Conservation (phyloP, 2,329 filamentous ascomycete genomes). For the Aspergillus jensenii region DNA sequence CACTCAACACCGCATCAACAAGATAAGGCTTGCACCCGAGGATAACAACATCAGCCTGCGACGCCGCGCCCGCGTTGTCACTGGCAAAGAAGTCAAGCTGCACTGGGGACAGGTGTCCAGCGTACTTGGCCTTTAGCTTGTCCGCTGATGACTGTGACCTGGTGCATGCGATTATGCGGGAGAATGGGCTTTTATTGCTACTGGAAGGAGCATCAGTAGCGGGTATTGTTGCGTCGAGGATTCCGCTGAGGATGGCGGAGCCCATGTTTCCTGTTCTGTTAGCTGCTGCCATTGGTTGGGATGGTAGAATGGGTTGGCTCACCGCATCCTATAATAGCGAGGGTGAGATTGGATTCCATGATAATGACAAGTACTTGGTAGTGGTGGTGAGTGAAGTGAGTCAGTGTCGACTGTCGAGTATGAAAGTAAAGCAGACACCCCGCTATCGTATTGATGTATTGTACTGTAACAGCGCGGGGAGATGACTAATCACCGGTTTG, state of each 20-base stretch:
- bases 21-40: slow-evolving; percentile 50
- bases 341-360: slow-evolving; percentile 12
- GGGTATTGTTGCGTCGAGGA: slow-evolving; percentile 27
- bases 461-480: no score
- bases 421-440: no score
- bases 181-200: background rate
- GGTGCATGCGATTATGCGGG: slow-evolving; percentile 42
- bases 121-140: slow-evolving; percentile 28
- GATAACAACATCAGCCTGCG: slow-evolving; percentile 42
- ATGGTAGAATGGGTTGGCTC: background rate
- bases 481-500: no score
- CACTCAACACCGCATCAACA: slow-evolving; percentile 37
- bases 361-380: background rate
- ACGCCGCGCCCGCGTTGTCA: slow-evolving; percentile 35
- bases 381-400: no score
- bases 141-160: slow-evolving; percentile 37
- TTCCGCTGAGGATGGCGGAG: slow-evolving; percentile 36
- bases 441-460: no score
- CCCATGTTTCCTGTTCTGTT: slow-evolving; percentile 35
- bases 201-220: background rate
- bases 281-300: background rate
- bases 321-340: slow-evolving; percentile 21
- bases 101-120: slow-evolving; percentile 26
- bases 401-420: no score
- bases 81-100: slow-evolving; percentile 28